These are phyloP conservation scores for Boletus barrowsii DNA, from an alignment of 768 basidiomycete genomes.

Conservation along the genomic window DNA sequence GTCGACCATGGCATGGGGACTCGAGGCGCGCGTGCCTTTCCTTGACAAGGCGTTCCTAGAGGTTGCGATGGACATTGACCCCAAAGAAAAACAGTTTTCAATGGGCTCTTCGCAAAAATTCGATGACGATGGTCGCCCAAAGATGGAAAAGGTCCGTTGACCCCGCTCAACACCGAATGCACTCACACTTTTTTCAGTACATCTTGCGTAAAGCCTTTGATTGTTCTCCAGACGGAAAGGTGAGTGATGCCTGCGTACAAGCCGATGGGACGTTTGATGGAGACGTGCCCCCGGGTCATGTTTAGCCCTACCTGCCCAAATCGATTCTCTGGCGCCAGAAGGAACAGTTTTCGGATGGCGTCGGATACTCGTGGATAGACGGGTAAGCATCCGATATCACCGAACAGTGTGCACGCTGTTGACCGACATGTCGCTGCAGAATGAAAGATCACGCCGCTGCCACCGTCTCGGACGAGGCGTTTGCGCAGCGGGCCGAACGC, in stretches of 20 bases:
- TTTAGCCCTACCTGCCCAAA: conserved; percentile 84
- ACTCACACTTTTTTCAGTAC: conserved; percentile 51
- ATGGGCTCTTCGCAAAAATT: conserved; percentile 72
- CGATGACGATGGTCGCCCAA: conserved; percentile 84
- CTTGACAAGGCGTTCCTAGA: conserved; percentile 96
- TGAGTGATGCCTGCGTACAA: conserved; percentile 19
- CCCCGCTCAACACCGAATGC: conserved; percentile 1
- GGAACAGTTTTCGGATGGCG: conserved; percentile 98
- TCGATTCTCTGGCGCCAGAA: conserved; percentile 99
- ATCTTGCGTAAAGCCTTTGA: conserved; percentile 97
- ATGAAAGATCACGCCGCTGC: conserved; percentile 85
- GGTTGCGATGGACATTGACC: conserved; percentile 85
- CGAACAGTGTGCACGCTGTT: neutral
- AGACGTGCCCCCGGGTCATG: neutral
- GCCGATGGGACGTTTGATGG: neutral
- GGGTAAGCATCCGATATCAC: conserved; percentile 48
- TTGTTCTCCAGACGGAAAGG: conserved; percentile 73
- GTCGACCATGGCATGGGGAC: conserved; percentile 99
- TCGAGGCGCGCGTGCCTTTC: conserved; percentile 98
- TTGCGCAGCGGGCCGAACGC: conserved; percentile 66
- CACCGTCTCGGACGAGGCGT: conserved; percentile 76
- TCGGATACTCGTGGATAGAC: conserved; percentile 99
- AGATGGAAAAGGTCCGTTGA: conserved; percentile 85
- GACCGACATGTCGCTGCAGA: conserved; percentile 36
- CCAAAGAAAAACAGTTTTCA: conserved; percentile 83